A percentile compares a stretch with the other conserved stretches of the same genome.
Conservation (phyloP, 2,329 filamentous ascomycete genomes). For the Trichothecium sympodiale region DNA sequence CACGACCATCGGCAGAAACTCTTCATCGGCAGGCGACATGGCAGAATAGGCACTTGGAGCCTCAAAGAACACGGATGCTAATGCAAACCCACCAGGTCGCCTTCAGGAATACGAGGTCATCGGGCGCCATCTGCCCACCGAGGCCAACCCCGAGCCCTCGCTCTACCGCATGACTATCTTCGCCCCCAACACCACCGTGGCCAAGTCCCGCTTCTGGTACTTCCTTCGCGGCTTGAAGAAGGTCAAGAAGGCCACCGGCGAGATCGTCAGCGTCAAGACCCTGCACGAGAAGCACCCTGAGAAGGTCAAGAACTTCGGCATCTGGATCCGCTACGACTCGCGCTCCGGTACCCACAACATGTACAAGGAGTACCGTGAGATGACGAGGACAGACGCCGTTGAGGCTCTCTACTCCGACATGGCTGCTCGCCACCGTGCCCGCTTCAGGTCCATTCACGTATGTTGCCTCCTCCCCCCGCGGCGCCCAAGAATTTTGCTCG, state of each 20-base stretch:
- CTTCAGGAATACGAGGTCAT: slow-evolving; percentile 99
- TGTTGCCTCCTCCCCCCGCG: slow-evolving; percentile 27
- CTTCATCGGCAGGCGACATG: no score
- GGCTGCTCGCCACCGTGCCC: slow-evolving; percentile 92
- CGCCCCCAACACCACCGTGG: slow-evolving; percentile 92
- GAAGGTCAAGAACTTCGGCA: slow-evolving; percentile 99
- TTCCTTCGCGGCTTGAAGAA: slow-evolving; percentile 98
- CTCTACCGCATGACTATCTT: slow-evolving; percentile 99
- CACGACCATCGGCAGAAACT: no score
- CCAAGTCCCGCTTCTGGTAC: slow-evolving; percentile 99
- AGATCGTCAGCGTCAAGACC: slow-evolving; percentile 95
- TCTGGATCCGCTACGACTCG: slow-evolving; percentile 99
- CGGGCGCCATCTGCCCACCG: slow-evolving; percentile 95
- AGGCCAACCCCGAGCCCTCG: slow-evolving; percentile 93
- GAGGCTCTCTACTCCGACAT: slow-evolving; percentile 99
- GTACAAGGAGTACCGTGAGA: slow-evolving; percentile 99
- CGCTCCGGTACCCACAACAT: slow-evolving; percentile 99
- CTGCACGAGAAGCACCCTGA: slow-evolving; percentile 98
- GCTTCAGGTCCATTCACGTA: slow-evolving; percentile 98
- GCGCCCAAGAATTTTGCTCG: background rate
- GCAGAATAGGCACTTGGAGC: background rate
- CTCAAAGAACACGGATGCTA: background rate
- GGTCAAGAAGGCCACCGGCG: slow-evolving; percentile 99
- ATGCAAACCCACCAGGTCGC: slow-evolving; percentile 58
- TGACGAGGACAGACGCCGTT: slow-evolving; percentile 90